Evolutionary conservation across 495 filamentous ascomycete genomes (phyloP), one percentile per base, ranked within the genome.

Genomic region (Glarea lozoyensis): DNA sequence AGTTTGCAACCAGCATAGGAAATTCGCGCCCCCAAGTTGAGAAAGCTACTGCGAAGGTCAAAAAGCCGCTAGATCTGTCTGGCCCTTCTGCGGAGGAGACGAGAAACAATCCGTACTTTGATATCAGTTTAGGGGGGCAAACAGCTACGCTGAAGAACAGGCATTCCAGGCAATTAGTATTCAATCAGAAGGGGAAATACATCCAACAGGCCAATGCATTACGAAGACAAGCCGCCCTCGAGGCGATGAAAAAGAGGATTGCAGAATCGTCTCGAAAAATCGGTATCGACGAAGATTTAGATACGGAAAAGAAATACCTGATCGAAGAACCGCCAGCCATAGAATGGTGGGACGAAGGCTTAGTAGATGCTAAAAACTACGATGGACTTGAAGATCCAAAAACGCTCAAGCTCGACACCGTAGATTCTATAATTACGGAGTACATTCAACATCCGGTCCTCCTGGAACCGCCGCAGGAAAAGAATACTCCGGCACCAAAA

Each of bases 181-280:
- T 98, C 71, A 94, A 96, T 63, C 81, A 89, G 54, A 94, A 94
- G 59, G 92, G 92, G 38, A 96, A 96, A 73, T 97, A 93, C 55
- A 93, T 96, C 40, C 79, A 84, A 48, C 90, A 96, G 60, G 93
- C 84, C 1, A 87, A 83, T 58, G 88, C 87, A 47, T 67, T 95
- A 16, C 78, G 92, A 33, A 72, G 86, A 47, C 86, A 94, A 62
- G 86, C 82, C 19, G 82, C 83, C 52, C 68, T 99, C 32, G 92
- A 97, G 68, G 82, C 78, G 27, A 88, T 97, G 82, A 96, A 96
- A 61, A 86, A 81, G 68, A 73, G 84, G 34, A 94, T 99, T 54
- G 88, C 88, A 0, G 85, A 84, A 45, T 76, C 81, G 49, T 80
- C 88, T 17, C 76, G 88, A 44, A 89, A 86, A 52, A 84, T 81